A percentile compares a stretch with the other conserved stretches of the same genome.
Conservation (phyloP, 2,329 filamentous ascomycete species). For the Apiospora rasikravindrae region DNA sequence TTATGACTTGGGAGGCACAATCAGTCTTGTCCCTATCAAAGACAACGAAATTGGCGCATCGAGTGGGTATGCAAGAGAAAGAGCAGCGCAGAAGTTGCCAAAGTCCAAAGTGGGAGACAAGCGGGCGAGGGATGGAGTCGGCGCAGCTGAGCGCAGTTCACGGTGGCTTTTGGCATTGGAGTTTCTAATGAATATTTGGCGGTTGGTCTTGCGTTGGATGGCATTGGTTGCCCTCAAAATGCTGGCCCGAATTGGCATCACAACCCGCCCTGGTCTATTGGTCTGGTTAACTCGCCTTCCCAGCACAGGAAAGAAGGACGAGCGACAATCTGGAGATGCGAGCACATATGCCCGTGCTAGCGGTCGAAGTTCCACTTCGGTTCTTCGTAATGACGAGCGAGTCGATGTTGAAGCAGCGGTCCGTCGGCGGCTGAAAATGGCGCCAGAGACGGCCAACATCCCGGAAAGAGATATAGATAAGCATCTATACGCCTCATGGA, state of each 20-base stretch:
- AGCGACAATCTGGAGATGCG: conserved; percentile 29
- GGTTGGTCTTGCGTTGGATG: conserved; percentile 64
- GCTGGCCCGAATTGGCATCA: conserved; percentile 65
- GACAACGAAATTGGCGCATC: conserved; percentile 47
- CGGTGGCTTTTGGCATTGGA: conserved; percentile 79
- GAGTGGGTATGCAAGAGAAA: conserved; percentile 72
- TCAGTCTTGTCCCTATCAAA: conserved; percentile 61
- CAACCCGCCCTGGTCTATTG: conserved; percentile 67
- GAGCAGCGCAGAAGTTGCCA: conserved; percentile 64
- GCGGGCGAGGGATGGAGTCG: conserved; percentile 69
- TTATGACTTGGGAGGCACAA: conserved; percentile 58
- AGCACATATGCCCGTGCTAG: conserved; percentile 29
- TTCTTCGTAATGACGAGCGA: conserved; percentile 63
- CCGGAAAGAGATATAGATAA: conserved; percentile 73
- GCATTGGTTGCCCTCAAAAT: conserved; percentile 59
- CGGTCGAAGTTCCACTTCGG: conserved; percentile 45
- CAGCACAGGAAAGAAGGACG: conserved; percentile 37
- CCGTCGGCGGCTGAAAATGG: conserved; percentile 61
- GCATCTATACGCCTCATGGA: conserved; percentile 85
- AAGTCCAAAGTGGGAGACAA: conserved; percentile 53
- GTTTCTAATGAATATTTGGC: conserved; percentile 77
- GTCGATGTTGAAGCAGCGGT: conserved; percentile 85
- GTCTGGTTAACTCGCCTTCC: conserved; percentile 55
- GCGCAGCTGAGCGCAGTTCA: conserved; percentile 77
- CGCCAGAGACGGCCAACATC: conserved; percentile 41